Conservation (phyloP, 2,329 filamentous ascomycete genomes). For the Verticillium nubilum region DNA sequence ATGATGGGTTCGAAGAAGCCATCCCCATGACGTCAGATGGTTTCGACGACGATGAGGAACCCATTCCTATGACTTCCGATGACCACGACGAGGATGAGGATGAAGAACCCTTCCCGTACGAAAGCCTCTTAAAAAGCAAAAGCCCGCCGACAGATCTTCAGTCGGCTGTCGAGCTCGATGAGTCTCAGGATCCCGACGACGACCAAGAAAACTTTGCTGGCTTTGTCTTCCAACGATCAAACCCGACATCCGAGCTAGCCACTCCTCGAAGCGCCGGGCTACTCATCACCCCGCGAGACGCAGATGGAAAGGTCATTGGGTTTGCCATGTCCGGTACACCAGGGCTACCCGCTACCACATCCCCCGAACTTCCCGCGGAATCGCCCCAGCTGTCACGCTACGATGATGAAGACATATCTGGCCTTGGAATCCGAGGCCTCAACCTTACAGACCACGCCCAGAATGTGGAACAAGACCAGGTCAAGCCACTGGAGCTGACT, state of each 20-base stretch:
- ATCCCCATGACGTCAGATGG: conserved; percentile 9
- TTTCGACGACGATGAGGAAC: conserved; percentile 23
- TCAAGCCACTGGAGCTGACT: conserved; percentile 3
- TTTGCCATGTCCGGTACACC: conserved; percentile 47
- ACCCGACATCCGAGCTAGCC: conserved; percentile 41
- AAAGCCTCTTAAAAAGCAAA: not conserved
- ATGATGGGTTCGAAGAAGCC: conserved; percentile 29
- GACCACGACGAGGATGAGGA: conserved; percentile 20
- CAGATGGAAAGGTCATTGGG: conserved; percentile 49
- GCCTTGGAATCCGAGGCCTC: conserved; percentile 35
- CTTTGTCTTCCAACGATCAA: conserved; percentile 52
- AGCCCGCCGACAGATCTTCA: conserved; percentile 18
- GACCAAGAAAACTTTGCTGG: conserved; percentile 58
- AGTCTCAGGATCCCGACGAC: conserved; percentile 41
- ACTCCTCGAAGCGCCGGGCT: conserved; percentile 44
- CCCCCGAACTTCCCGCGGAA: conserved; percentile 3
- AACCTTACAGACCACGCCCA: not conserved
- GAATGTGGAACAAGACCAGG: not conserved
- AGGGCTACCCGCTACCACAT: conserved; percentile 12
- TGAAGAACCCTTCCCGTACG: conserved; percentile 9
- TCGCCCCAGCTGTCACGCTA: conserved; percentile 2
- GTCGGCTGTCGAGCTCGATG: conserved; percentile 14
- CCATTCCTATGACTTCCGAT: conserved; percentile 13
- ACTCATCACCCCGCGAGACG: conserved; percentile 49
- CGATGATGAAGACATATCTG: conserved; percentile 22